These are phyloP conservation scores for Sporothrix variecibatus DNA, from an alignment of 2,329 filamentous ascomycete genomes.

Conservation along the genomic window DNA sequence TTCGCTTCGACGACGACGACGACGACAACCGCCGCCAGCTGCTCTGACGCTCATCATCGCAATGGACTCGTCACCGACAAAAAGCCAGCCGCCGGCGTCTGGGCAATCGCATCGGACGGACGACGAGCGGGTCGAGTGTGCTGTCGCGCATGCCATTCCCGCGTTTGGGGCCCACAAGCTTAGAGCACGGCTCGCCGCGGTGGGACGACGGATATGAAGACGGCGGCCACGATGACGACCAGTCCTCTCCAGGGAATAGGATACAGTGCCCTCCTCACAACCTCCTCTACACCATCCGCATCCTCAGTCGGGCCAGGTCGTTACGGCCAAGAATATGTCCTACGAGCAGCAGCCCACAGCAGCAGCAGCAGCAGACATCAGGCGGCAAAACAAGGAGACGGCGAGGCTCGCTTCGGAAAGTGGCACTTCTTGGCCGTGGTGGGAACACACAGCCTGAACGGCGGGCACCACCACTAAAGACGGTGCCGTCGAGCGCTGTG, in stretches of 20 bases:
- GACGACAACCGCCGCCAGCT: neutral
- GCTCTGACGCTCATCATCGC: neutral
- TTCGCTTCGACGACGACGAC: slow-evolving; percentile 16
- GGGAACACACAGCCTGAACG: slow-evolving; percentile 56
- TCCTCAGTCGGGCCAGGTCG: slow-evolving; percentile 29
- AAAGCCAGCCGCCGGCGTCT: neutral
- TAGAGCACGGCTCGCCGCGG: neutral
- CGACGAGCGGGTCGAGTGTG: slow-evolving; percentile 22
- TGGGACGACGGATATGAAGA: slow-evolving; percentile 25
- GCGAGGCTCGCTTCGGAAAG: slow-evolving; percentile 84
- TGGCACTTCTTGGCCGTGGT: slow-evolving; percentile 76
- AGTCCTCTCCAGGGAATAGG: neutral
- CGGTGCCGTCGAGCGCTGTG: slow-evolving; percentile 3
- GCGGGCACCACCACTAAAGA: slow-evolving; percentile 35
- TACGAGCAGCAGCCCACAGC: slow-evolving; percentile 17
- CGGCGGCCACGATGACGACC: neutral
- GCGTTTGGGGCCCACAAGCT: slow-evolving; percentile 1
- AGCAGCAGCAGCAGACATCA: slow-evolving; percentile 44
- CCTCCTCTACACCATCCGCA: slow-evolving; percentile 11
- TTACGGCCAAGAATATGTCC: slow-evolving; percentile 23
- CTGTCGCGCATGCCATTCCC: slow-evolving; percentile 25
- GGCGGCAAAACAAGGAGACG: slow-evolving; percentile 63
- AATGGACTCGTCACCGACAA: slow-evolving; percentile 4
- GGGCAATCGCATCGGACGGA: slow-evolving; percentile 10
- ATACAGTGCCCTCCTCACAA: neutral